These are phyloP conservation scores for Colletotrichum spinosum DNA, from an alignment of 2,329 filamentous ascomycete genomes.

Conservation along the genomic window DNA sequence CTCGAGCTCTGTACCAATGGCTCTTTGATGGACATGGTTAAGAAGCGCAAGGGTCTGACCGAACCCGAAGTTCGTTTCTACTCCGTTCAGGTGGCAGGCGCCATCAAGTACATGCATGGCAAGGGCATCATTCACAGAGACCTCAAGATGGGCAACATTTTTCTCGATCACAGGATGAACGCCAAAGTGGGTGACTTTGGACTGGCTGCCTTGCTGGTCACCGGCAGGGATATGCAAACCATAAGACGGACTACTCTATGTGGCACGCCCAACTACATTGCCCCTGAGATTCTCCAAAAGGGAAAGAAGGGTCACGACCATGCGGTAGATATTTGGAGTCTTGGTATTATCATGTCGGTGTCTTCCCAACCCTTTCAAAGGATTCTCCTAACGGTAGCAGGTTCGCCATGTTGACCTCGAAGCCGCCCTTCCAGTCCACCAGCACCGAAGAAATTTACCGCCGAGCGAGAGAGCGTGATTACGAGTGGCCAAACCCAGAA, in stretches of 20 bases:
- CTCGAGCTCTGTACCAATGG: slow-evolving; percentile 95
- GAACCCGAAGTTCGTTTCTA: slow-evolving; percentile 95
- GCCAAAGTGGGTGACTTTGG: slow-evolving; percentile 99
- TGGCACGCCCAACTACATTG: slow-evolving; percentile 98
- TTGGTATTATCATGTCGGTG: slow-evolving; percentile 92
- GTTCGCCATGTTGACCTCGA: slow-evolving; percentile 96
- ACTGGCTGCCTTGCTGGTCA: slow-evolving; percentile 89
- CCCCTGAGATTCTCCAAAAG: slow-evolving; percentile 94
- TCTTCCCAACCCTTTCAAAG: background rate
- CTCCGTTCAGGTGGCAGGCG: slow-evolving; percentile 93
- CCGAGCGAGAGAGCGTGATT: slow-evolving; percentile 77
- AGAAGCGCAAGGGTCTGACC: slow-evolving; percentile 88
- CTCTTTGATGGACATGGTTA: slow-evolving; percentile 97
- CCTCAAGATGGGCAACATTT: slow-evolving; percentile 98
- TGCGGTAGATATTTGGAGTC: slow-evolving; percentile 98
- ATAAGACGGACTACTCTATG: slow-evolving; percentile 92
- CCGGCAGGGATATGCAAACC: slow-evolving; percentile 88
- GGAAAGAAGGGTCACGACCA: slow-evolving; percentile 95
- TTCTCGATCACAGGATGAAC: slow-evolving; percentile 94
- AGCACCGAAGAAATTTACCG: slow-evolving; percentile 89
- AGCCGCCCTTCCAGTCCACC: slow-evolving; percentile 94
- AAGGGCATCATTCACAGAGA: slow-evolving; percentile 97
- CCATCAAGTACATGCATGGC: slow-evolving; percentile 97
- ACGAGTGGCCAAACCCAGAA: slow-evolving; percentile 80
- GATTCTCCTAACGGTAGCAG: slow-evolving; percentile 55